Evolutionary conservation across 441 rosid species (phyloP), one percentile per base, ranked within the genome.

Genomic region (Arabidopsis hybrid): DNA sequence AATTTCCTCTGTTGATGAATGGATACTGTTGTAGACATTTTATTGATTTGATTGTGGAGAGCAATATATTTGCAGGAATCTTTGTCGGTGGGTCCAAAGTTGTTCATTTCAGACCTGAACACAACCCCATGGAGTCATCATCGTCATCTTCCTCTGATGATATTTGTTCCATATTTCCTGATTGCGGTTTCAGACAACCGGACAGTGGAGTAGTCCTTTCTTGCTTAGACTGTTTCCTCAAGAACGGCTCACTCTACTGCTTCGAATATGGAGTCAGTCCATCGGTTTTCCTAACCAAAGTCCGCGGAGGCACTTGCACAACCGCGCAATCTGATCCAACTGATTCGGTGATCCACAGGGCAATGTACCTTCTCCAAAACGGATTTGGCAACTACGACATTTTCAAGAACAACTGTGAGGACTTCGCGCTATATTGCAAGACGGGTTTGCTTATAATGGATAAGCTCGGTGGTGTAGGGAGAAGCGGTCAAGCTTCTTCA

Each of bases 41-140:
- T 36, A 60, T 60, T 60, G 62, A 50, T 51, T 21, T 47, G n/a
- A 55, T 46, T 45, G 34, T 50, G 57, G 18, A 13, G 26, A 14
- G 26, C 34, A 72, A 77, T 26, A 34, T 17, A 38, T 32, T 5
- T 80, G 79, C 79, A 95, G 99, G 99, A 49, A 86, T 95, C 52
- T 95, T 77, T 84, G 97, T 95, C 11, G 99, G 99, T 49, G 99
- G 98, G 79, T 89, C 93, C 89, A 95, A 95, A 82, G 95, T 95
- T 75, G 98, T 95, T 69, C 99, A 95, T 66, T 95, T 95, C 79
- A 85, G 89, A 72, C 98, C 97, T 32, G 88, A 88, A 71, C 71
- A 65, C 26, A 85, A 79, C 59, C 85, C 78, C 60, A 53, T 35
- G 18, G 75, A 76, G 60, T 70, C 80, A 29, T 31, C 52, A 21